phyloP scores from a whole-genome alignment of 129 eudicot species.

The Solidago caesia region DNA sequence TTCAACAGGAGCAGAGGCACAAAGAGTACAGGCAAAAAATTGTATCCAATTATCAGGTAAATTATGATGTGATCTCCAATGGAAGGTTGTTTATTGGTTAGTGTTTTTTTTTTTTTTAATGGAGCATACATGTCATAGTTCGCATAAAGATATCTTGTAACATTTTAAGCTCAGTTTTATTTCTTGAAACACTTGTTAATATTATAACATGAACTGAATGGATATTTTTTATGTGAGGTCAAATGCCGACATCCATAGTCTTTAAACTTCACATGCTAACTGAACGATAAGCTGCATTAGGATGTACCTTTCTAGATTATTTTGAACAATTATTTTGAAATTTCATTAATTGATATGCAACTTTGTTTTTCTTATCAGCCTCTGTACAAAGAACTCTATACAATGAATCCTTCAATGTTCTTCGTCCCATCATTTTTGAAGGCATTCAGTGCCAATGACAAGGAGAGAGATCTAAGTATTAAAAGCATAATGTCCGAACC shows the following conservation, averaged over 20 bases:
- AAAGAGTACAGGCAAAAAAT: conserved; percentile 89
- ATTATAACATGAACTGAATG: not conserved
- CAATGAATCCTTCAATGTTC: conserved; percentile 69
- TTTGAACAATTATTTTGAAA: not conserved
- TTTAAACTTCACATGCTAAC: too few relatives aligned
- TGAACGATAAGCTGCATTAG: not conserved
- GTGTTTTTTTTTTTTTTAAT: not conserved
- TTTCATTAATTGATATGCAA: not conserved
- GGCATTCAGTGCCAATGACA: conserved; percentile 50
- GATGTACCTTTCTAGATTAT: not conserved
- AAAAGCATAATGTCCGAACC: conserved; percentile 78
- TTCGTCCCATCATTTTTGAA: conserved; percentile 69
- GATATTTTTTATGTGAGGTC: not conserved
- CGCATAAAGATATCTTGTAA: not conserved
- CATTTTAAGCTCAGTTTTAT: not conserved
- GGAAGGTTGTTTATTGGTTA: not conserved
- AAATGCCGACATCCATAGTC: not conserved
- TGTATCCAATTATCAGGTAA: conserved; percentile 87
- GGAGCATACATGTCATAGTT: not conserved
- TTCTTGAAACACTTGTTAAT: not conserved
- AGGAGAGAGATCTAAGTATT: conserved; percentile 65
- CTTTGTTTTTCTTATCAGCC: conserved; percentile 47
- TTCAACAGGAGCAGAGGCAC: conserved; percentile 76
- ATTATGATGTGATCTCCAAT: not conserved
- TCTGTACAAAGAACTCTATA: conserved; percentile 73